Evolutionary conservation across 768 basidiomycete species (phyloP), one percentile per base, ranked within the genome.

Genomic region (Boletus patriciae): DNA sequence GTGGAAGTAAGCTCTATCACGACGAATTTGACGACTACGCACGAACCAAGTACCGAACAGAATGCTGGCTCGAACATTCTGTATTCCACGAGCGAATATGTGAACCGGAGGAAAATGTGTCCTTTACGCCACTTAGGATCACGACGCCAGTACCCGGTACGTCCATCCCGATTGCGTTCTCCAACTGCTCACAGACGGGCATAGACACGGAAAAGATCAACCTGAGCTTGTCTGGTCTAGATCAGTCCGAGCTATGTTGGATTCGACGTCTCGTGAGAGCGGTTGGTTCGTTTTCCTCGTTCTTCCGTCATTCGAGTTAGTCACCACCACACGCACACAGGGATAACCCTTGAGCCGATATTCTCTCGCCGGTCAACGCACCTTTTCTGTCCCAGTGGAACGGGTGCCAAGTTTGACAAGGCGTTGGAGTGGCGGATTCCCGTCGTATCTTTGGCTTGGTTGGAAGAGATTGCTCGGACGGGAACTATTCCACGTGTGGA

Each of bases 51-150:
- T 92, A 85, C 64, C 83, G 94, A 43, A 96, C 94, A 0, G 94
- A 97, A 70, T 95, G 92, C 67, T 98, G 94, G 94, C 77, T 98
- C 2, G 94, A 98, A 70, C 82, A 82, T 43, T 96, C 91, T 63
- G 80, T 93, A 15, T 87, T 83, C 52, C 84, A 87, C 55, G 87
- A 90, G 44, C 79, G 81, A n/a, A 73, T 96, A 49, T 87, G 88
- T 65, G 69, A 74, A 18, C 76, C 83, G 0, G 81, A 85, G 2
- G 88, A 88, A 42, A 85, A 92, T 59, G 67, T 90, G 13, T 82
- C 85, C 0, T 93, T 91, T 63, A 71, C 71, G 4, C 94, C 94
- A 1, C 75, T 97, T 16, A 73, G 63, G 4, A 77, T 87, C 4
- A 50, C 72, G 6, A 74, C 76, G 6, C 92, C 93, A 12, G 68